Evolutionary conservation across 441 rosid genomes (phyloP).

Genomic region (Gossypium laxum): DNA sequence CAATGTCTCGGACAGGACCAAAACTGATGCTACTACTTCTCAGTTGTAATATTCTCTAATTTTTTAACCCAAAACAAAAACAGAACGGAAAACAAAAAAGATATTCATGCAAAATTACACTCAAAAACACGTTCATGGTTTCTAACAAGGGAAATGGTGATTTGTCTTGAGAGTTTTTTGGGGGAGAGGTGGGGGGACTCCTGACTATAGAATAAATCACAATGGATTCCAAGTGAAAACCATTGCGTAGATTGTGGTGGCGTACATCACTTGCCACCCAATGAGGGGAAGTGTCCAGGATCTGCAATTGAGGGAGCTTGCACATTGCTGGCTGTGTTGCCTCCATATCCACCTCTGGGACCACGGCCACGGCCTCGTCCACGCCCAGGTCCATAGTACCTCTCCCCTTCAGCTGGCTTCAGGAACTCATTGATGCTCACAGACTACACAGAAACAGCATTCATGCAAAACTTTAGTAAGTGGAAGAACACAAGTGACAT

Average conservation of each 20-base stretch:
- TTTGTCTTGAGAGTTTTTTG: conserved; percentile 15
- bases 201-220: conserved; percentile 14
- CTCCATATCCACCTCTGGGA: conserved; percentile 48
- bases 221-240: conserved; percentile 18
- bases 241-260: background rate
- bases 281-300: conserved; percentile 72
- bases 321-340: conserved; percentile 25
- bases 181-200: background rate
- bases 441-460: conserved; percentile 34
- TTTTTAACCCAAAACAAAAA: background rate
- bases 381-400: conserved; percentile 35
- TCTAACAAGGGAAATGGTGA: conserved; percentile 14
- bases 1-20: background rate
- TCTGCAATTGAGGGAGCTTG: conserved; percentile 66
- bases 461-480: background rate
- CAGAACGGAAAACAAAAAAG: background rate
- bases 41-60: background rate
- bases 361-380: conserved; percentile 67
- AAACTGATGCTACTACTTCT: background rate
- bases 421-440: conserved; percentile 77
- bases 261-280: conserved; percentile 64
- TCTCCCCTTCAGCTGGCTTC: conserved; percentile 85
- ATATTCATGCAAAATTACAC: conserved; percentile 18
- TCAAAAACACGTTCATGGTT: conserved; percentile 20
- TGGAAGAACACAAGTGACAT: background rate